Evolutionary conservation across 768 basidiomycete genomes (phyloP).

Genomic region (Lentinus brumalis): DNA sequence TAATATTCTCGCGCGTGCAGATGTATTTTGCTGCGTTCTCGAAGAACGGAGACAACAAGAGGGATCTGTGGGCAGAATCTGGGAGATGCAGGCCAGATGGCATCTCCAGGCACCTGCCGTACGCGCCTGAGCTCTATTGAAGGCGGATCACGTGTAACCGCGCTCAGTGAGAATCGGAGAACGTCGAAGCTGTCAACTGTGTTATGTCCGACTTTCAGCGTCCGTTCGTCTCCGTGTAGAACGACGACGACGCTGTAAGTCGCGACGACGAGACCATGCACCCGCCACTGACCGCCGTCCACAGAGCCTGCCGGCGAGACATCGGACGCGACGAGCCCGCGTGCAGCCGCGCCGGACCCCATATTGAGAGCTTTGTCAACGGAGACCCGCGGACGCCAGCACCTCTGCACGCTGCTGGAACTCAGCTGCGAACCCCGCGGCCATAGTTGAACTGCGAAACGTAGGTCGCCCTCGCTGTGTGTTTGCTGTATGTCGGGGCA

Average conservation of each 20-base stretch:
- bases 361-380: too few species aligned
- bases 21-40: too few species aligned
- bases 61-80: not conserved
- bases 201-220: too few species aligned
- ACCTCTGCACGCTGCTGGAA: not conserved
- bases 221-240: too few species aligned
- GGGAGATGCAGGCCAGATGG: constrained; percentile 7
- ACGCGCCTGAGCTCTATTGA: not conserved
- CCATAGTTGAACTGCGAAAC: not conserved
- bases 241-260: not conserved
- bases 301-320: not conserved
- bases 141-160: constrained; percentile 12
- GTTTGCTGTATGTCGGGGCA: not conserved
- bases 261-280: not conserved
- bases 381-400: not conserved
- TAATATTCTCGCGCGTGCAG: too few species aligned
- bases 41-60: not conserved
- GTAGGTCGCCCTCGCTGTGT: constrained; percentile 2
- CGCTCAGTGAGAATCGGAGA: too few species aligned
- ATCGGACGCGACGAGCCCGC: too few species aligned
- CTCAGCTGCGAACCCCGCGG: too few species aligned
- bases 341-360: not conserved
- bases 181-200: too few species aligned
- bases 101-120: not conserved
- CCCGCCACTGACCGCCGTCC: not conserved